Percentiles rank a stretch among this genome's conserved stretches.
Evolutionary conservation across 306 rosid genomes (phyloP).

Genomic region (Gastrolobium bilobum): DNA sequence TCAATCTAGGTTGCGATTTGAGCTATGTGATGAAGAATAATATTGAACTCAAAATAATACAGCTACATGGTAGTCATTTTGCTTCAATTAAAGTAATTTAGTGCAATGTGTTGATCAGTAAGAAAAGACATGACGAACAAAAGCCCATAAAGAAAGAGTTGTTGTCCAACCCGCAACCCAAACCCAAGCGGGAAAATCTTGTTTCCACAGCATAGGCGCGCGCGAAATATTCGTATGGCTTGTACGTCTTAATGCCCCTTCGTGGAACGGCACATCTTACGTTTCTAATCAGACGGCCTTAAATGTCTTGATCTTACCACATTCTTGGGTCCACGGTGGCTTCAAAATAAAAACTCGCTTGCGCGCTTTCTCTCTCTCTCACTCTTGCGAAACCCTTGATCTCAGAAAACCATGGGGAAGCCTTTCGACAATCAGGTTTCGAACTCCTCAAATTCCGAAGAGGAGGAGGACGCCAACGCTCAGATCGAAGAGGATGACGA

Average conservation of each 20-base stretch:
- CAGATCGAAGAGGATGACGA: slow-evolving; percentile 89
- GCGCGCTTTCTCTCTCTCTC: slow-evolving; percentile 22
- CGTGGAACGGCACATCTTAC: slow-evolving; percentile 56
- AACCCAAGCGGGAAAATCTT: slow-evolving; percentile 62
- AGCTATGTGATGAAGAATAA: too few relatives aligned
- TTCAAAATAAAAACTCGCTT: slow-evolving; percentile 43
- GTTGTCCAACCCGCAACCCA: neutral
- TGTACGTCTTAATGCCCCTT: slow-evolving; percentile 22
- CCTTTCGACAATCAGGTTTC: slow-evolving; percentile 66
- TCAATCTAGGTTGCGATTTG: too few relatives aligned
- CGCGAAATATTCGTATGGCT: slow-evolving; percentile 67
- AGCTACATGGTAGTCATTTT: too few relatives aligned
- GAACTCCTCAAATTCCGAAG: slow-evolving; percentile 60
- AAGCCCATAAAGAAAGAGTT: neutral
- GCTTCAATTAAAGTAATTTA: too few relatives aligned
- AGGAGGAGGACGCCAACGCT: slow-evolving; percentile 63
- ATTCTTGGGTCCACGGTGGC: neutral
- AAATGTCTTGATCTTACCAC: slow-evolving; percentile 30
- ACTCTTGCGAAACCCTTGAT: slow-evolving; percentile 67
- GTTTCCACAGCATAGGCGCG: slow-evolving; percentile 69
- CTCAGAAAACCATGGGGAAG: slow-evolving; percentile 69
- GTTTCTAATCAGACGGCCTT: slow-evolving; percentile 54
- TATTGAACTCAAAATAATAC: too few relatives aligned
- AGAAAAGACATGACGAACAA: neutral
- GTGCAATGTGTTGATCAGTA: too few relatives aligned